phyloP scores from a whole-genome alignment of 371 early-diverging fungal genomes.

The Conidiobolus incongruus region DNA sequence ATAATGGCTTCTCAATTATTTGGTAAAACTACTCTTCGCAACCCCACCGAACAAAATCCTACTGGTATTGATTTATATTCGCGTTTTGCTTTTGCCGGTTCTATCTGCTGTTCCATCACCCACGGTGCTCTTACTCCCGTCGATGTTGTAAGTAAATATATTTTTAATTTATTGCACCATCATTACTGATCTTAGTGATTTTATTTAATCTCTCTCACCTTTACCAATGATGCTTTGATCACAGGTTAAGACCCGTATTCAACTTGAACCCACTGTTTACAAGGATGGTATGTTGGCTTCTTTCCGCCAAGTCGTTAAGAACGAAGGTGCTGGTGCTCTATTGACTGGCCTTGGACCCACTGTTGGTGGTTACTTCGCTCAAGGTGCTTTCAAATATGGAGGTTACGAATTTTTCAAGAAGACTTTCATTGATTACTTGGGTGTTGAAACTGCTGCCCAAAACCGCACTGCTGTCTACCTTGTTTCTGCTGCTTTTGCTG shows the following conservation, averaged over 20 bases:
- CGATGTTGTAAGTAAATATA: conserved; percentile 4
- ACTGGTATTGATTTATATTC: conserved; percentile 38
- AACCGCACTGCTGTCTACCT: conserved; percentile 71
- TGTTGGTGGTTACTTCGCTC: conserved; percentile 40
- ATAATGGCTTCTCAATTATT: conserved; percentile 12
- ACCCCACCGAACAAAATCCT: conserved; percentile 22
- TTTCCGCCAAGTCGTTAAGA: conserved; percentile 46
- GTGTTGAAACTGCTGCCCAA: conserved; percentile 49
- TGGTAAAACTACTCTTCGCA: conserved; percentile 13
- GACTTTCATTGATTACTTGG: conserved; percentile 40
- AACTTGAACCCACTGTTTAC: conserved; percentile 36
- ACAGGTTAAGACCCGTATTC: conserved; percentile 36
- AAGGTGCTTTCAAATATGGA: conserved; percentile 83
- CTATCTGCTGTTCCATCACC: conserved; percentile 45
- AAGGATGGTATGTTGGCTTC: conserved; percentile 51
- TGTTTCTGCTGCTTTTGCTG: conserved; percentile 63
- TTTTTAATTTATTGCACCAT: no score
- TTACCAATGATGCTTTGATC: no score
- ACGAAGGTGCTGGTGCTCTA: conserved; percentile 68
- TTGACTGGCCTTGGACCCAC: conserved; percentile 73
- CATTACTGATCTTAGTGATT: no score
- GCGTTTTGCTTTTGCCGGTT: conserved; percentile 52
- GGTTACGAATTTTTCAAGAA: conserved; percentile 78
- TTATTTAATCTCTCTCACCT: no score
- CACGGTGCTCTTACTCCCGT: conserved; percentile 31